phyloP scores from a whole-genome alignment of 371 early-diverging fungal species.

The Mucor sp. region DNA sequence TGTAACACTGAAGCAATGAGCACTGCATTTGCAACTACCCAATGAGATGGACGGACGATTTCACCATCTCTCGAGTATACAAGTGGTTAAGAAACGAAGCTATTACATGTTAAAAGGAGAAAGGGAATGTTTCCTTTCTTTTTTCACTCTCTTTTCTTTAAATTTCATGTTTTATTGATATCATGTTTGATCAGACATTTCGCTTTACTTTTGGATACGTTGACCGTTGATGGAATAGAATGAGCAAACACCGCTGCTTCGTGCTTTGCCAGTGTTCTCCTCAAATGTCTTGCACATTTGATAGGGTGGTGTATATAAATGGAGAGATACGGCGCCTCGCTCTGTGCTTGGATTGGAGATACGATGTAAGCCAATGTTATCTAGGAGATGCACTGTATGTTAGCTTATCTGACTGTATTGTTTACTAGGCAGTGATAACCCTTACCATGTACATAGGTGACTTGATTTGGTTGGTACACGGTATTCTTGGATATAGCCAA shows the following conservation, averaged over 20 bases:
- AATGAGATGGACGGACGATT: slow-evolving; percentile 23
- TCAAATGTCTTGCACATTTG: slow-evolving; percentile 84
- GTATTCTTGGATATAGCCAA: slow-evolving; percentile 38
- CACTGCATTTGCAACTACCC: slow-evolving; percentile 1
- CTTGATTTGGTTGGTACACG: slow-evolving; percentile 60
- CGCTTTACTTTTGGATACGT: slow-evolving; percentile 22
- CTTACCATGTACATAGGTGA: slow-evolving; percentile 88
- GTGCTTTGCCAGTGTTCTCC: slow-evolving; percentile 72
- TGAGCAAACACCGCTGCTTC: slow-evolving; percentile 67
- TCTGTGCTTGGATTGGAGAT: slow-evolving; percentile 72
- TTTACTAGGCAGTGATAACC: background rate
- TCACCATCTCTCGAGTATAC: slow-evolving; percentile 28
- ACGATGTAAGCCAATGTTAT: slow-evolving; percentile 88
- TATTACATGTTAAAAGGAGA: slow-evolving; percentile 7
- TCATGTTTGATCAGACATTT: background rate
- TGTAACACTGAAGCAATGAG: background rate
- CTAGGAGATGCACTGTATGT: slow-evolving; percentile 29
- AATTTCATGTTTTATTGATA: background rate
- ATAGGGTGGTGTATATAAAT: slow-evolving; percentile 92
- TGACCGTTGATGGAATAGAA: slow-evolving; percentile 69
- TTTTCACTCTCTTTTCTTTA: slow-evolving; percentile 6
- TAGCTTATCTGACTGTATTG: background rate
- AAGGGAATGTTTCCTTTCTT: slow-evolving; percentile 7
- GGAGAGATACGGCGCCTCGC: slow-evolving; percentile 82
- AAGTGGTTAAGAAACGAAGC: slow-evolving; percentile 23